Evolutionary conservation across 2,329 filamentous ascomycete species (phyloP).

Genomic region (Exophiala calicioides): DNA sequence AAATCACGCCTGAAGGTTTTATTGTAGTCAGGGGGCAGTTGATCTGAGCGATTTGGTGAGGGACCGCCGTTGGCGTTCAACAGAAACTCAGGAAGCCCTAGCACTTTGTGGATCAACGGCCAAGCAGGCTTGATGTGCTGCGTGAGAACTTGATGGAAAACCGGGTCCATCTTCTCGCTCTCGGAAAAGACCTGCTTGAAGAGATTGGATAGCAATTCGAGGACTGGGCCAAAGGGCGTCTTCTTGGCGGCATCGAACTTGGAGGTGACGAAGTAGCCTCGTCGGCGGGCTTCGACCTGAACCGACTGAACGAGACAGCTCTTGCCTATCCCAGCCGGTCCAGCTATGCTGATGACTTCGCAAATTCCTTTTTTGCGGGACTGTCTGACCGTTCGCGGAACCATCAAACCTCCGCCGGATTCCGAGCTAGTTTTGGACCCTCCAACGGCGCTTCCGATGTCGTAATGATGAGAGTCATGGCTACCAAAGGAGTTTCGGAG

Average conservation of each 20-base stretch:
- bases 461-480: no score
- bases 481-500: no score
- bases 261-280: slow-evolving; percentile 62
- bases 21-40: no score
- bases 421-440: no score
- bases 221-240: slow-evolving; percentile 62
- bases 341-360: slow-evolving; percentile 61
- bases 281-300: slow-evolving; percentile 57
- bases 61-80: no score
- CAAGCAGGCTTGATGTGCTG: slow-evolving; percentile 59
- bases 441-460: no score
- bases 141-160: slow-evolving; percentile 61
- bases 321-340: slow-evolving; percentile 61
- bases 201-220: slow-evolving; percentile 61
- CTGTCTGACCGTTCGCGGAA: no score
- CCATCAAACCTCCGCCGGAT: no score
- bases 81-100: no score
- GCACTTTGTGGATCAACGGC: slow-evolving; percentile 53
- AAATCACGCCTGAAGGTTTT: no score
- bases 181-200: slow-evolving; percentile 67
- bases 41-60: no score
- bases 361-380: no score
- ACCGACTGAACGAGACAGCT: slow-evolving; percentile 61
- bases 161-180: slow-evolving; percentile 60
- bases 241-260: slow-evolving; percentile 62